Conservation (phyloP, 1,139 yeast species). For the Nematodospora anomalae region DNA sequence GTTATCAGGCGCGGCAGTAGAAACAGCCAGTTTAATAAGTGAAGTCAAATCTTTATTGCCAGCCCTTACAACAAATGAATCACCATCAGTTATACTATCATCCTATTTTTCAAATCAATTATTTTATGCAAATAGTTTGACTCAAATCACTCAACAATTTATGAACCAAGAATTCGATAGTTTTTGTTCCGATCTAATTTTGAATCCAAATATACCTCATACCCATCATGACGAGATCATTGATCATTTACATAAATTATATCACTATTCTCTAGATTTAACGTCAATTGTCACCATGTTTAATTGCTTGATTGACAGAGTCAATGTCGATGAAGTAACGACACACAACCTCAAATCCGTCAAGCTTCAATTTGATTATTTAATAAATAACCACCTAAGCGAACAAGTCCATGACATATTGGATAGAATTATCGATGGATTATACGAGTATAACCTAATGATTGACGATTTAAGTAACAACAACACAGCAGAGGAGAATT, state of each 20-base stretch:
- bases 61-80: slow-evolving; percentile 1
- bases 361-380: slow-evolving; percentile 11
- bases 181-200: slow-evolving; percentile 11
- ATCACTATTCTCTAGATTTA: slow-evolving; percentile 11
- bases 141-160: slow-evolving; percentile 16
- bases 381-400: slow-evolving; percentile 10
- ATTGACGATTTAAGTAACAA: slow-evolving; percentile 13
- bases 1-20: not conserved
- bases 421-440: slow-evolving; percentile 14
- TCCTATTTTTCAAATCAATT: slow-evolving; percentile 19
- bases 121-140: slow-evolving; percentile 21
- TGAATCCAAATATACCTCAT: slow-evolving; percentile 14
- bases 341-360: slow-evolving; percentile 10
- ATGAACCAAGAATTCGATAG: slow-evolving; percentile 14
- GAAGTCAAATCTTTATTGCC: slow-evolving; percentile 9
- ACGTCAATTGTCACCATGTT: slow-evolving; percentile 12
- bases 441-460: slow-evolving; percentile 16
- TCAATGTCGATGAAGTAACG: slow-evolving; percentile 9
- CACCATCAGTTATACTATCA: slow-evolving; percentile 8
- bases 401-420: slow-evolving; percentile 13
- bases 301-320: slow-evolving; percentile 8
- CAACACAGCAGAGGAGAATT: slow-evolving; percentile 3
- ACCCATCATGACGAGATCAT: slow-evolving; percentile 9
- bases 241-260: slow-evolving; percentile 9
- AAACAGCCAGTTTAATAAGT: slow-evolving; percentile 5